Evolutionary conservation across 169 alveolate genomes (phyloP).

Genomic region (Eimeria sp.): DNA sequence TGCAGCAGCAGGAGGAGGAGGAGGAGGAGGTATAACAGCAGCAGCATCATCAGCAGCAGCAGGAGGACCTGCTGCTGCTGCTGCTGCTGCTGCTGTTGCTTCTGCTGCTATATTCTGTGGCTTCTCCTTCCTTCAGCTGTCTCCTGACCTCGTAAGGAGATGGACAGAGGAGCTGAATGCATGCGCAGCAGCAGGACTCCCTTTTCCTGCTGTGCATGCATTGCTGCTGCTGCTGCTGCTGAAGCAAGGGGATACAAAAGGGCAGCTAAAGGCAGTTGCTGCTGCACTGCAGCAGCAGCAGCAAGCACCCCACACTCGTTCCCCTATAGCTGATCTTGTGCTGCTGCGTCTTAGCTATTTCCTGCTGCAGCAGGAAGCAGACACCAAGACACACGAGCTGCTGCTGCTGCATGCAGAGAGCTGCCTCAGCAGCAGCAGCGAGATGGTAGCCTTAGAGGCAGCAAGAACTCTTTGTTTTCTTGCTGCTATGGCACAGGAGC

Average conservation of each 20-base stretch:
- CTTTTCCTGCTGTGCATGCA: constrained; percentile 96
- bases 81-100: constrained; percentile 36
- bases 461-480: constrained; percentile 85
- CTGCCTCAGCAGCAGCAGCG: constrained; percentile 86
- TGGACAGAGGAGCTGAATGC: constrained; percentile 88
- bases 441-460: constrained; percentile 87
- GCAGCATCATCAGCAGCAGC: constrained; percentile 84
- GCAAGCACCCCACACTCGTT: constrained; percentile 65
- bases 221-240: constrained; percentile 85
- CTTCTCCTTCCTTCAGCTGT: constrained; percentile 92
- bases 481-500: constrained; percentile 82
- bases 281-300: constrained; percentile 81
- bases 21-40: background rate
- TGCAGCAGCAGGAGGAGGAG: constrained; percentile 93
- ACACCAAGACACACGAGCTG: constrained; percentile 7
- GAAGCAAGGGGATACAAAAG: constrained; percentile 93
- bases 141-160: constrained; percentile 33
- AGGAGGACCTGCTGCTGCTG: background rate
- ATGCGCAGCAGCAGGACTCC: background rate
- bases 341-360: constrained; percentile 80
- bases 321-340: constrained; percentile 87
- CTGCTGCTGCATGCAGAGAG: constrained; percentile 82
- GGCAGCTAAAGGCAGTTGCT: constrained; percentile 86
- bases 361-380: background rate
- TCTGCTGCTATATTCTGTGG: constrained; percentile 96